phyloP scores from a whole-genome alignment of 176 grass and related monocot species.

The Eleusine indica region DNA sequence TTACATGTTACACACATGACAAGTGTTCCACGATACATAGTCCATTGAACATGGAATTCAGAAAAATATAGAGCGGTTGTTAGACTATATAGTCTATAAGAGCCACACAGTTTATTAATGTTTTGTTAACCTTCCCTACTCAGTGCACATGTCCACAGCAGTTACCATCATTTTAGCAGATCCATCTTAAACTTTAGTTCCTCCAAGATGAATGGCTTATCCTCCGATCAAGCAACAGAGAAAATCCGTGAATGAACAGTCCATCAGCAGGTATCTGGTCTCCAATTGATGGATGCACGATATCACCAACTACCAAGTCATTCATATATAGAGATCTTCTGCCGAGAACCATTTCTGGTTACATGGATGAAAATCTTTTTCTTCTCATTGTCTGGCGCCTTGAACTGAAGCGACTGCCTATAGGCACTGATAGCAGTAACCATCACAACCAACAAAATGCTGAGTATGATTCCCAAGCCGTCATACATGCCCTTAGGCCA shows the following conservation, averaged over 20 bases:
- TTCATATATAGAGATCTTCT: conserved; percentile 74
- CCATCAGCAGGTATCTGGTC: conserved; percentile 97
- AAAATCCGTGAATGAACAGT: conserved; percentile 86
- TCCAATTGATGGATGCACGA: conserved; percentile 86
- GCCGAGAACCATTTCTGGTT: conserved; percentile 72
- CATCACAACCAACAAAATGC: conserved; percentile 85
- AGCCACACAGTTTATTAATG: no score
- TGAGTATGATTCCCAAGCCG: conserved; percentile 91
- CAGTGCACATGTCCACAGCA: conserved; percentile 90
- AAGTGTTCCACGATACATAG: no score
- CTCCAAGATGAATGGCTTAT: conserved; percentile 86
- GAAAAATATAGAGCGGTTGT: no score
- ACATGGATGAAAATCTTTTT: conserved; percentile 89
- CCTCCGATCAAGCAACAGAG: conserved; percentile 77
- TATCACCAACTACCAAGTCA: conserved; percentile 85
- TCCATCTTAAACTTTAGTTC: conserved; percentile 91
- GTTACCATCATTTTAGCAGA: conserved; percentile 90
- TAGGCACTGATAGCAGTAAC: conserved; percentile 95
- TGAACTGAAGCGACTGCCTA: conserved; percentile 91
- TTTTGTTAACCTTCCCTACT: conserved; percentile 76
- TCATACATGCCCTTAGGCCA: conserved; percentile 97
- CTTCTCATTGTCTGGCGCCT: conserved; percentile 98
- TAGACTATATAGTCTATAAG: no score
- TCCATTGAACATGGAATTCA: no score
- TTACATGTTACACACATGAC: no score